Base-by-base conservation (phyloP, 1,284 basidiomycete genomes). In the Lentinus polychrous region DNA sequence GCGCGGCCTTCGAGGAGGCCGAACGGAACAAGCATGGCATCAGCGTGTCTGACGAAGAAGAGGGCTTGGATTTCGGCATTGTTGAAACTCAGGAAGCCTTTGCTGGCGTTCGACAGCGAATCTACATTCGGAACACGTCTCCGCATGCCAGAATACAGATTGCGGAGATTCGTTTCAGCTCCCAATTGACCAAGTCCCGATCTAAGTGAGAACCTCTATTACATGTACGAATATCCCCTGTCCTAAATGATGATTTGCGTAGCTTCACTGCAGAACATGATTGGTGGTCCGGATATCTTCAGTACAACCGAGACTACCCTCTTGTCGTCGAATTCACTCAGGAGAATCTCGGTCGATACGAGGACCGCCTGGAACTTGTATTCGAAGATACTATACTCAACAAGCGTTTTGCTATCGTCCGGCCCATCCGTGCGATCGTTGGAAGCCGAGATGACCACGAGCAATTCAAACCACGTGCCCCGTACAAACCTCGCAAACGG, bases 401-500 rank as follows among this genome's bases (percentile, higher is more conserved):
- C 2, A 53, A 64, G 36, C 55, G 52, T 1, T 73, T 73, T 52
- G 55, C 62, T 24, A 69, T 73, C 48, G 57, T 63, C 0, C 65
- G 71, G 0, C 27, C 45, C 1, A 35, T 72, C 1, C 55, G 53
- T 2, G 68, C 60, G 3, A 58, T 65, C 2, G 64, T 72, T 3
- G 70, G 70, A 1, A 65, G 59, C 44, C 51, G 57, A 45, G 75
- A 60, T 0, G 77, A 79, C 48, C 72, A 80, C 49, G 71, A 78
- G n/a, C 51, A 62, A 0, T 61, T 85, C 17, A 66, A 67, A 42
- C 76, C 82, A 0, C 64, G 49, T 3, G 63, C 71, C 0, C 80
- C 82, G 0, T 85, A 79, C 56, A 63, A 72, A 8, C 78, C 79
- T 2, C 70, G 71, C 1, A 59, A 66, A 11, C 69, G 70, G 1